A percentile compares a stretch with the other conserved stretches of the same genome.
These are phyloP conservation scores for Elymus sibiricus DNA, from an alignment of 176 grass and related monocot species.

Conservation along the genomic window DNA sequence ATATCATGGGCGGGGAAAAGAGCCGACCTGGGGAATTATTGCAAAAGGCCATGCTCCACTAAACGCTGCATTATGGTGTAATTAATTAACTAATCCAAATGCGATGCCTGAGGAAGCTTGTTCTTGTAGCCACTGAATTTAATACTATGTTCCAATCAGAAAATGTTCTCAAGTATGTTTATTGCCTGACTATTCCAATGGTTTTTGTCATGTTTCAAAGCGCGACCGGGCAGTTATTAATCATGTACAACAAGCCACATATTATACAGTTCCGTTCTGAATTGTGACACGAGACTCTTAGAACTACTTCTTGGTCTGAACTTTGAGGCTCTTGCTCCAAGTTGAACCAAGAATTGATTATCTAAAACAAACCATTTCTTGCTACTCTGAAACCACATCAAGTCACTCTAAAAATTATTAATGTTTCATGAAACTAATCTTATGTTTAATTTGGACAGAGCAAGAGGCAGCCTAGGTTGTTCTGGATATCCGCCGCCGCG, in stretches of 20 bases:
- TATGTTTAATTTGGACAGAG: slow-evolving; percentile 40
- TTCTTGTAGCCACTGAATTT: neutral
- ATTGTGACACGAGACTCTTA: neutral
- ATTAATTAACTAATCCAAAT: neutral
- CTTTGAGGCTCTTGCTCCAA: neutral
- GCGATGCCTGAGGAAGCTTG: neutral
- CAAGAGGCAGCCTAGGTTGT: slow-evolving; percentile 65
- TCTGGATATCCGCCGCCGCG: slow-evolving; percentile 90
- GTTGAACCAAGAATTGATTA: neutral
- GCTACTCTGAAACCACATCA: neutral
- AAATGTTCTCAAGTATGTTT: neutral
- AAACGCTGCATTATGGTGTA: neutral
- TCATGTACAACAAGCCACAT: neutral
- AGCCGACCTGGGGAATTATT: slow-evolving; percentile 14
- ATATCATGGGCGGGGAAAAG: neutral
- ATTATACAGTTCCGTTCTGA: neutral
- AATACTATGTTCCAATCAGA: neutral
- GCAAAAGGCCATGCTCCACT: slow-evolving; percentile 32
- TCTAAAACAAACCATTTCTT: neutral
- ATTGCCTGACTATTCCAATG: neutral
- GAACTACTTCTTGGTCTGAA: neutral
- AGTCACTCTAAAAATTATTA: neutral
- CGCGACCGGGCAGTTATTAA: neutral
- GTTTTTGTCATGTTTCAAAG: neutral
- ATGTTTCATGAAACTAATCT: neutral